phyloP scores from a whole-genome alignment of 2,329 filamentous ascomycete genomes.

The Fusarium sarcochroum region DNA sequence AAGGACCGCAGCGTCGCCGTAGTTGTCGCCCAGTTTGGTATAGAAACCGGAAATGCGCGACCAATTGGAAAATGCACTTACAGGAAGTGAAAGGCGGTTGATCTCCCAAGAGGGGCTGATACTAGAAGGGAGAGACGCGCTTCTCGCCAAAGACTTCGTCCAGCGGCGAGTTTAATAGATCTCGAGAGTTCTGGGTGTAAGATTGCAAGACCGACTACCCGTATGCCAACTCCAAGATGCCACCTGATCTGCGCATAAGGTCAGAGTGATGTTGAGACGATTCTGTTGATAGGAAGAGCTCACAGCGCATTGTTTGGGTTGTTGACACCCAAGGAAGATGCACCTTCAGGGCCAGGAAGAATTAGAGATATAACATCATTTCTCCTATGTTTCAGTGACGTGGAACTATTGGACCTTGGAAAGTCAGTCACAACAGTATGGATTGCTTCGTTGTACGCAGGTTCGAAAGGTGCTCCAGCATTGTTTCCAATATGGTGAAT shows the following conservation, averaged over 20 bases:
- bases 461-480: conserved; percentile 12
- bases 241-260: not conserved
- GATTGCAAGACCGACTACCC: conserved; percentile 35
- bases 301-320: conserved; percentile 6
- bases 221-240: conserved; percentile 2
- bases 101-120: conserved; percentile 45
- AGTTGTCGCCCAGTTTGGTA: conserved; percentile 46
- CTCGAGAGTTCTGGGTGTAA: conserved; percentile 34
- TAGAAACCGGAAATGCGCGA: conserved; percentile 51
- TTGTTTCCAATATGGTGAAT: conserved; percentile 12
- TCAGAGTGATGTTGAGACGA: not conserved
- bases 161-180: conserved; percentile 23
- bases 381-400: too few species aligned
- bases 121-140: conserved; percentile 18
- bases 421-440: too few species aligned
- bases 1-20: conserved; percentile 47
- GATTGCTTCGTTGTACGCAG: too few species aligned
- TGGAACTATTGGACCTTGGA: too few species aligned
- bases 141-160: conserved; percentile 38
- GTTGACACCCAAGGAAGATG: conserved; percentile 2
- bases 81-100: conserved; percentile 25
- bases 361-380: too few species aligned
- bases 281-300: not conserved
- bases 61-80: conserved; percentile 25
- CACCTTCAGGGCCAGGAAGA: not conserved